phyloP scores from a whole-genome alignment of 106 monocot genomes.

The Allium sativum region DNA sequence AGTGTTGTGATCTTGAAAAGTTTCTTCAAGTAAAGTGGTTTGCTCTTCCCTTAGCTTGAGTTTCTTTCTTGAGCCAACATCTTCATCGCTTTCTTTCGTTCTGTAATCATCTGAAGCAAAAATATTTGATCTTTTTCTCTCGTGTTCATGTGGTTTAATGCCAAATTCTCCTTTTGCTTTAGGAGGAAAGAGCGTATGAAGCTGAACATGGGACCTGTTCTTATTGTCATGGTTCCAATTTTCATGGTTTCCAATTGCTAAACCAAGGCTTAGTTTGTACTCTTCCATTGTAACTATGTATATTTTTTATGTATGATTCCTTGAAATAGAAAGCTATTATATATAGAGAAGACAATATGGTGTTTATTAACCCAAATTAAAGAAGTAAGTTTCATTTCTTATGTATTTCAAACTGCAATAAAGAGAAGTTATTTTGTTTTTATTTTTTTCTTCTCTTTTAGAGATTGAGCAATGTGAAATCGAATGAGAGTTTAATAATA shows the following conservation, averaged over 20 bases:
- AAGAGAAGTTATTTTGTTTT: no score
- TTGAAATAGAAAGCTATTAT: no score
- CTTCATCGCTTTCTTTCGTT: neutral
- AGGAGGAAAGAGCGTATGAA: slow-evolving; percentile 18
- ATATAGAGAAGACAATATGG: no score
- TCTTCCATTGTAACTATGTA: no score
- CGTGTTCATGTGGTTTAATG: neutral
- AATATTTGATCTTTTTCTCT: neutral
- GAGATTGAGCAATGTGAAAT: no score
- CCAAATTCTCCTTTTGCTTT: neutral
- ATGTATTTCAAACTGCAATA: no score
- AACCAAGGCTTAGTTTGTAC: no score
- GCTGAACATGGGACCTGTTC: neutral
- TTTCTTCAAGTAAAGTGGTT: slow-evolving; percentile 33
- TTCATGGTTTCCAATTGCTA: neutral
- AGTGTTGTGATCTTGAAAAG: slow-evolving; percentile 31
- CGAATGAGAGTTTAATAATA: no score
- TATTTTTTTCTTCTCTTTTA: no score
- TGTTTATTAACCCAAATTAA: no score
- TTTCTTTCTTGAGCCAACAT: slow-evolving; percentile 33
- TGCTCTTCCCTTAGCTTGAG: slow-evolving; percentile 43
- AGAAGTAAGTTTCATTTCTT: no score
- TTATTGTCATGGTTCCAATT: neutral
- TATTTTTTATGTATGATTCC: no score
- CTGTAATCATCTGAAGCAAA: neutral